Percentiles rank a stretch among this genome's conserved stretches.
These are phyloP conservation scores for Mucor circinelloides DNA, from an alignment of 371 early-diverging fungal species.

Conservation along the genomic window DNA sequence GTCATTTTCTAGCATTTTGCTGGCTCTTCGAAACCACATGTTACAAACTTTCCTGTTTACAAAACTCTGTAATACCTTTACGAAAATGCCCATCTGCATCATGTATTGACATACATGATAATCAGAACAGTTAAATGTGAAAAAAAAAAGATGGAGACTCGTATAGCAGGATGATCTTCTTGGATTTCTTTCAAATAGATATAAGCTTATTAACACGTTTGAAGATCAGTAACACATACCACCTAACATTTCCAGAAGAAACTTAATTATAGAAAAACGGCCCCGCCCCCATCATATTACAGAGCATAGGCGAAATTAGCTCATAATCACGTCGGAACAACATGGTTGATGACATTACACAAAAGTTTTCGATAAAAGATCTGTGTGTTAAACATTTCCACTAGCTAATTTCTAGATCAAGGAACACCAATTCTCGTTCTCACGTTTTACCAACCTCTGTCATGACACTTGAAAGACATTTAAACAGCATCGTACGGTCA, in stretches of 20 bases:
- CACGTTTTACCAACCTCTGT: not conserved
- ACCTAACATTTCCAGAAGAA: no score
- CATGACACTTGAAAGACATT: no score
- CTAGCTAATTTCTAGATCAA: not conserved
- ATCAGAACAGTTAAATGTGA: not conserved
- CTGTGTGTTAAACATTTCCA: not conserved
- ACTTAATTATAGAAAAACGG: no score
- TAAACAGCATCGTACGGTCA: no score
- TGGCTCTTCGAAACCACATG: constrained; percentile 1
- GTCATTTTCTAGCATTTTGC: not conserved
- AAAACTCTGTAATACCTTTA: not conserved
- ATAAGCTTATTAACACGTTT: not conserved
- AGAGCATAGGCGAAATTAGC: not conserved
- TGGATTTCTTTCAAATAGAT: not conserved
- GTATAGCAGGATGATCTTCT: not conserved
- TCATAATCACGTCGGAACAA: not conserved
- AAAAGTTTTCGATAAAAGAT: not conserved
- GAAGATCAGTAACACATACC: not conserved
- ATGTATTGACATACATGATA: not conserved
- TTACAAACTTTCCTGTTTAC: not conserved
- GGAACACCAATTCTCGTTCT: not conserved
- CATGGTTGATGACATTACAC: not conserved
- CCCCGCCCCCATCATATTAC: not conserved
- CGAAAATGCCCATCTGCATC: not conserved
- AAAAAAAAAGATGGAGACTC: not conserved